Conservation (phyloP, 2,329 filamentous ascomycete species). For the Aspergillus sp. region DNA sequence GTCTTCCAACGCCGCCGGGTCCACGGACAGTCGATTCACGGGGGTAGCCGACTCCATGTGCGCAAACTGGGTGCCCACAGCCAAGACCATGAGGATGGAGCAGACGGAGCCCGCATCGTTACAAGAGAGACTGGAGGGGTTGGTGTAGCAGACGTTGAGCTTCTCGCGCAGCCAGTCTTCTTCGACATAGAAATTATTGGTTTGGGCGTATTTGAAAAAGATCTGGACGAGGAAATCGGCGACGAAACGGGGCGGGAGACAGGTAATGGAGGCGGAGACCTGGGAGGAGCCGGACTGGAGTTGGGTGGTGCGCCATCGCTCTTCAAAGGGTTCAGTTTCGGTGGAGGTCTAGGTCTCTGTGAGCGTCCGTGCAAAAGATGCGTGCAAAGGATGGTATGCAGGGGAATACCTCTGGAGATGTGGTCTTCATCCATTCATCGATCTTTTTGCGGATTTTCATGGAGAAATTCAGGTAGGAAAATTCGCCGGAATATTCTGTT, state of each 20-base stretch:
- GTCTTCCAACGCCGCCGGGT: conserved; percentile 26
- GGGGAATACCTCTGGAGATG: conserved; percentile 33
- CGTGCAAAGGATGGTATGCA: background rate
- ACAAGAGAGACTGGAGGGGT: conserved; percentile 31
- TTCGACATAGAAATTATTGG: conserved; percentile 45
- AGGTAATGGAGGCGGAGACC: conserved; percentile 37
- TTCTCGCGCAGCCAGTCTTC: conserved; percentile 41
- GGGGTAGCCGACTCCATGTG: conserved; percentile 40
- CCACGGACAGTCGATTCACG: conserved; percentile 29
- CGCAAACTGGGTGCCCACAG: conserved; percentile 44
- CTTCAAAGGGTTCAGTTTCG: conserved; percentile 39
- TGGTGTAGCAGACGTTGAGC: conserved; percentile 36
- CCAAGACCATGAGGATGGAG: conserved; percentile 42
- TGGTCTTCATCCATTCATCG: conserved; percentile 41
- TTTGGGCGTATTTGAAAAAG: conserved; percentile 45
- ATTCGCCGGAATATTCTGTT: conserved; percentile 46
- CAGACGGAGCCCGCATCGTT: conserved; percentile 42
- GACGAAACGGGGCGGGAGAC: conserved; percentile 43
- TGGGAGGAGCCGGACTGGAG: conserved; percentile 39
- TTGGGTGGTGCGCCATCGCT: conserved; percentile 43
- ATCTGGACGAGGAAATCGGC: conserved; percentile 42
- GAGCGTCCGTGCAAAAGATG: conserved; percentile 4
- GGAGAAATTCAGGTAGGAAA: conserved; percentile 45
- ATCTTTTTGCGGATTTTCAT: conserved; percentile 43
- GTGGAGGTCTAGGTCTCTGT: conserved; percentile 27